phyloP scores from a whole-genome alignment of 768 basidiomycete genomes.

The Symmetrospora coprosmae region DNA sequence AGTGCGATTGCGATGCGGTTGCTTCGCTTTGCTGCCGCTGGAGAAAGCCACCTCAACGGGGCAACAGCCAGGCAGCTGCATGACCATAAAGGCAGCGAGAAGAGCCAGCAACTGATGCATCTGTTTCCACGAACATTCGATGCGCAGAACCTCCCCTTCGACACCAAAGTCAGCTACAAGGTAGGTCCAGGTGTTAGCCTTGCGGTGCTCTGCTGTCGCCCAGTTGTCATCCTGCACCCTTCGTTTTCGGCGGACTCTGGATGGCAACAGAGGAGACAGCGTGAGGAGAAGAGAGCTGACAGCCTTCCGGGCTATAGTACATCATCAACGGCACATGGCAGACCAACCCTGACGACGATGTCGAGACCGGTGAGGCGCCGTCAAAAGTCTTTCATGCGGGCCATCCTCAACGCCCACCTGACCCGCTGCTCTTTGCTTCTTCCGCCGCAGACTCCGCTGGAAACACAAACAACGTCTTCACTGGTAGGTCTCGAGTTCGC shows the following conservation, averaged over 20 bases:
- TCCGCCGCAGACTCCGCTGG: too few species aligned
- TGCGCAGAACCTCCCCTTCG: conserved; percentile 6
- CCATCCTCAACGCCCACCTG: too few species aligned
- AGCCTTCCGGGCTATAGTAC: neutral
- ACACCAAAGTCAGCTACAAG: conserved; percentile 14
- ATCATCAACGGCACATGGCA: conserved; percentile 14
- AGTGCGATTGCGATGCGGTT: neutral
- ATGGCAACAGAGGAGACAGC: too few species aligned
- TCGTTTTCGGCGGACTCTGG: too few species aligned
- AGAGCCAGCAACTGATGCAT: too few species aligned
- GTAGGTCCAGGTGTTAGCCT: neutral
- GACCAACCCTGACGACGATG: neutral
- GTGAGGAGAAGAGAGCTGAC: neutral
- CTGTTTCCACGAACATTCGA: neutral
- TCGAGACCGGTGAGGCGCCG: conserved; percentile 14
- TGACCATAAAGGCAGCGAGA: neutral
- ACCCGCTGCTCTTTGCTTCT: too few species aligned
- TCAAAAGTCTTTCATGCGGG: too few species aligned
- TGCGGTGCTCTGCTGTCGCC: neutral
- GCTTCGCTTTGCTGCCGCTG: neutral
- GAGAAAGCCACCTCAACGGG: neutral
- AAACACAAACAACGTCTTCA: conserved; percentile 14
- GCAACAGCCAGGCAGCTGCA: neutral
- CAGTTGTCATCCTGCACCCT: too few species aligned
- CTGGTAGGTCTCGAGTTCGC: neutral